Evolutionary conservation across 371 early-diverging fungal genomes (phyloP), one percentile per base, ranked within the genome.

Genomic region (Entomophthora muscae): DNA sequence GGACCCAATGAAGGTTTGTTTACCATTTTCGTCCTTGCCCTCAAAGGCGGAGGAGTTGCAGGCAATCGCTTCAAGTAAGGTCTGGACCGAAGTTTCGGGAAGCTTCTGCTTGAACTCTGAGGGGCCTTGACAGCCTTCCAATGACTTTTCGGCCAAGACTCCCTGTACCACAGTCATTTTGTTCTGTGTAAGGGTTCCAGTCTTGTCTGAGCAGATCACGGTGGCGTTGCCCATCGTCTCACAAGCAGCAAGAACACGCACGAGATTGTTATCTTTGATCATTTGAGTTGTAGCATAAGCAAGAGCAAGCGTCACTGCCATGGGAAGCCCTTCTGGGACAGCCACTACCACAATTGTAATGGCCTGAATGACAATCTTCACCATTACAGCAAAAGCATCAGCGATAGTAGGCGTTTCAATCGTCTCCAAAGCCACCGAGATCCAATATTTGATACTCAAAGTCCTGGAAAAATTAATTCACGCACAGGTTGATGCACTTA

Each of bases 221-320:
- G 93, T 93, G 0, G 93, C 92, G 67, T 84, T 86, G 3, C 92
- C 91, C 93, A 93, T 93, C 32, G 90, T 91, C 73, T 95, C 95
- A 68, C 95, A 94, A 3, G 95, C 88, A 32, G 85, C 78, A 26
- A 95, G 72, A 22, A 88, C 80, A 24, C 93, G 81, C 5, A 95
- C 95, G 29, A 95, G 72, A 69, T 90, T 92, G 68, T 91, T 90
- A 68, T 95, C 92, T 66, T 85, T 84, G 56, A 88, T 71, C 95
- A 89, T 95, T 7, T 81, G 74, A n/a, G 78, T 82, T n/a, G 85
- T 84, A 12, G 85, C 86, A 70, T 78, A 86, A 1, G 86, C 86
- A 22, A 88, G 70, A 31, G 88, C 85, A 24, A 88, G 67, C 0
- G 89, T 86, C 5, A 88, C 87, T 27, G 87, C 86, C 42, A 88